Conservation (phyloP, 2,329 filamentous ascomycete species). For the Clonostachys chloroleuca region DNA sequence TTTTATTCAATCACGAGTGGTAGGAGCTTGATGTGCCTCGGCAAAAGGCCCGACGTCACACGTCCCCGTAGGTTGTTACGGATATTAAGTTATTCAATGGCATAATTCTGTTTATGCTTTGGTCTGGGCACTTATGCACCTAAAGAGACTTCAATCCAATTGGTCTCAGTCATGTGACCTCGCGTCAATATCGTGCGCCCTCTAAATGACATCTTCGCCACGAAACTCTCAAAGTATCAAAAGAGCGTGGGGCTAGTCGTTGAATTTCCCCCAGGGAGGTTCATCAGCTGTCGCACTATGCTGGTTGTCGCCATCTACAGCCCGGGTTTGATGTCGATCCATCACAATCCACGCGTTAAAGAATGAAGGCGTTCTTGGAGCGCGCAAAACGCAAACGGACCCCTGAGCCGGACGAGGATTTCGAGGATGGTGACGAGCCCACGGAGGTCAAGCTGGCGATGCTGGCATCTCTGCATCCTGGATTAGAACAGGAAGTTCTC, state of each 20-base stretch:
- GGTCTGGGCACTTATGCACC: too few species aligned
- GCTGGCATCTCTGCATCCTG: slow-evolving; percentile 71
- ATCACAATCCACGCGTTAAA: slow-evolving; percentile 1
- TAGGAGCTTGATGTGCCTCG: slow-evolving; percentile 24
- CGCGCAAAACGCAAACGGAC: slow-evolving; percentile 44
- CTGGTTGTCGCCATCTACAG: neutral
- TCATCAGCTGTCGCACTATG: too few species aligned
- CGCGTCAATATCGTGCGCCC: slow-evolving; percentile 7
- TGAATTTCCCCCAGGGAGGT: neutral
- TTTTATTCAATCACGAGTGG: too few species aligned
- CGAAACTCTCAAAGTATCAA: too few species aligned
- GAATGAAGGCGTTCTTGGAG: slow-evolving; percentile 55
- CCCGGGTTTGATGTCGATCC: neutral
- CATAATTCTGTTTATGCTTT: too few species aligned
- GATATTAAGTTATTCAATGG: neutral
- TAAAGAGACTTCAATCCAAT: too few species aligned
- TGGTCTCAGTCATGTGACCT: slow-evolving; percentile 2
- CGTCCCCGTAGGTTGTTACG: neutral
- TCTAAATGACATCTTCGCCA: neutral
- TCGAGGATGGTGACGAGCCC: slow-evolving; percentile 58
- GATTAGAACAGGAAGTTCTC: slow-evolving; percentile 58
- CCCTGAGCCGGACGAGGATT: slow-evolving; percentile 11
- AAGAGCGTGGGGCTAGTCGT: neutral
- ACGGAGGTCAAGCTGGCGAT: slow-evolving; percentile 89
- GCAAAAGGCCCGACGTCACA: slow-evolving; percentile 10